Conservation (phyloP, 1,284 basidiomycete species). For the Apiotrichum siamense region DNA sequence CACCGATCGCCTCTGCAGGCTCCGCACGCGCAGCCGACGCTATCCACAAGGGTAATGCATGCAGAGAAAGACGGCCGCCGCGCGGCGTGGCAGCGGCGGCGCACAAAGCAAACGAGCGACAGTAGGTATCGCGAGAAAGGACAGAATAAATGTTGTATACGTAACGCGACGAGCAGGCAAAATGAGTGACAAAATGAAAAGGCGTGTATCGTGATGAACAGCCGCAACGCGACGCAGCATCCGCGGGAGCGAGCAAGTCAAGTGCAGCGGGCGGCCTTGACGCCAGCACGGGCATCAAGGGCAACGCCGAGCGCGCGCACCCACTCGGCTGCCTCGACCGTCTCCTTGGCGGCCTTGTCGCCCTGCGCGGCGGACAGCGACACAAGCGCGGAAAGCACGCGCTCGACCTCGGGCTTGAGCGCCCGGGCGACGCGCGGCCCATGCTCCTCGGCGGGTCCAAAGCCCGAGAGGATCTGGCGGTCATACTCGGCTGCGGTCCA, state of each 20-base stretch:
- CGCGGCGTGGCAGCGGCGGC: no score
- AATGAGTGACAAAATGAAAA: no score
- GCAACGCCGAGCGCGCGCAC: slow-evolving; percentile 39
- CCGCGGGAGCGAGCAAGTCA: background rate
- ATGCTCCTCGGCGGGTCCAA: slow-evolving; percentile 46
- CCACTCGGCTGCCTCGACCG: slow-evolving; percentile 37
- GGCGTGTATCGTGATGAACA: no score
- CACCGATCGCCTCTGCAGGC: no score
- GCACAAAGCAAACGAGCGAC: no score
- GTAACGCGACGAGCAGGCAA: no score
- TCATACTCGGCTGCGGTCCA: slow-evolving; percentile 43
- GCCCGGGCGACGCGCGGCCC: slow-evolving; percentile 39
- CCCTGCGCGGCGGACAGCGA: slow-evolving; percentile 12
- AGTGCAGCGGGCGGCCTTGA: slow-evolving; percentile 27
- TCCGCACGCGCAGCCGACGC: no score
- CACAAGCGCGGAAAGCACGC: slow-evolving; percentile 22
- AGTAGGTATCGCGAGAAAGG: no score
- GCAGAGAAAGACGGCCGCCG: no score
- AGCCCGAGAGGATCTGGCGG: slow-evolving; percentile 41
- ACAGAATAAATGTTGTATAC: no score
- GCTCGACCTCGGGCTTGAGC: slow-evolving; percentile 44
- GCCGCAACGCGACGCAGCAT: background rate
- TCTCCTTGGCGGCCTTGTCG: slow-evolving; percentile 15
- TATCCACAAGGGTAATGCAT: no score
- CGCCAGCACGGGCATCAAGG: slow-evolving; percentile 37